Conservation (phyloP, 2,329 filamentous ascomycete genomes). For the Neonectria hederae region DNA sequence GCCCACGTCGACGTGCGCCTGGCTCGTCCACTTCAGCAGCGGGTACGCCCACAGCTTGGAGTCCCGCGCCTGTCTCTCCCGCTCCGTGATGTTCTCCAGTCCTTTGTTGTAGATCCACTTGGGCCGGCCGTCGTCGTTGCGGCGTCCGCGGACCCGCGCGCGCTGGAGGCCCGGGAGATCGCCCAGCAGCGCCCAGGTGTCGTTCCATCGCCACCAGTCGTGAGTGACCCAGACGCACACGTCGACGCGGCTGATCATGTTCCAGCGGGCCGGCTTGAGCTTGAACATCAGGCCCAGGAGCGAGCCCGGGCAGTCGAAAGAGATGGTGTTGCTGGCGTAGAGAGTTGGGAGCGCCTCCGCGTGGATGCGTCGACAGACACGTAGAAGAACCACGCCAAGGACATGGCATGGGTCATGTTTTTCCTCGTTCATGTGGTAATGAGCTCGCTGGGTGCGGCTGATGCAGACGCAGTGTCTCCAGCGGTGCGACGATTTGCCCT, state of each 20-base stretch:
- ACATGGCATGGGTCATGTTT: not conserved
- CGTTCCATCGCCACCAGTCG: slow-evolving; percentile 1
- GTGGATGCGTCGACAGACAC: slow-evolving; percentile 5
- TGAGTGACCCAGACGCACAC: not conserved
- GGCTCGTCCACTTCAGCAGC: not conserved
- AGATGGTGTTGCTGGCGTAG: not conserved
- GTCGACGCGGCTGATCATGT: not conserved
- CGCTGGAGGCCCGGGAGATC: not conserved
- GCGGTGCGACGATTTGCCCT: not conserved
- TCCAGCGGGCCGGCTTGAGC: not conserved
- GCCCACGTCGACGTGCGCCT: not conserved
- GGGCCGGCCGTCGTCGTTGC: not conserved
- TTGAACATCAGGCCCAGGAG: not conserved
- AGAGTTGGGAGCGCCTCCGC: not conserved
- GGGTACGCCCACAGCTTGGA: not conserved
- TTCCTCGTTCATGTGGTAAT: not conserved
- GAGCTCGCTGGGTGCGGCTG: not conserved
- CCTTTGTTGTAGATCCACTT: not conserved
- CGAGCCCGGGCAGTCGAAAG: not conserved
- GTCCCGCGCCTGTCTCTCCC: not conserved
- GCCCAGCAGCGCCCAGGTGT: not conserved
- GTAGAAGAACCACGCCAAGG: not conserved
- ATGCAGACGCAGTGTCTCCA: not conserved
- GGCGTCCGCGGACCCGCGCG: not conserved
- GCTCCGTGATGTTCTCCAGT: not conserved